These are phyloP conservation scores for Chlamydomonas reinhardtii DNA, from an alignment of 163 green algal species.

Conservation along the genomic window DNA sequence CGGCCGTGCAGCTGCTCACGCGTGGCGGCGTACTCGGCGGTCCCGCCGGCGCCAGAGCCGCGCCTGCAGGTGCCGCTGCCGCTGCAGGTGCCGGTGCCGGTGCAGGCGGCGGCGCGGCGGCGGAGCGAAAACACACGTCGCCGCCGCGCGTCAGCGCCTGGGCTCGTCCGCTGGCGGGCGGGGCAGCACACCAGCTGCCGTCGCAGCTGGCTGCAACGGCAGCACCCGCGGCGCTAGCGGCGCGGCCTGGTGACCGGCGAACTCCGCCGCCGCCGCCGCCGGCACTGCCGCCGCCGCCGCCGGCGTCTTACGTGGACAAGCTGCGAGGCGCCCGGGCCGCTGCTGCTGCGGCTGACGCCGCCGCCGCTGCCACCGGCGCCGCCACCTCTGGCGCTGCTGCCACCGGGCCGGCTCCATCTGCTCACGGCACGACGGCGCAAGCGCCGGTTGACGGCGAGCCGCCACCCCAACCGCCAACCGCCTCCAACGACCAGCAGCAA, in stretches of 20 bases:
- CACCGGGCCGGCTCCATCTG: no score
- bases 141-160: not conserved
- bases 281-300: not conserved
- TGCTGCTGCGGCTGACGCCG: not conserved
- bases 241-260: not conserved
- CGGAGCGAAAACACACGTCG: not conserved
- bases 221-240: not conserved
- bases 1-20: slow-evolving; percentile 8
- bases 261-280: not conserved
- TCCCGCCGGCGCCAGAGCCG: no score
- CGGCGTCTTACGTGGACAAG: not conserved
- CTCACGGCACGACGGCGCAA: no score
- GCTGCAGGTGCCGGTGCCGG: not conserved
- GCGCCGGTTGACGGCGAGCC: no score
- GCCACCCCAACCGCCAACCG: no score
- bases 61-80: no score
- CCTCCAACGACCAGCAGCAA: no score
- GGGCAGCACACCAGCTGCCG: not conserved
- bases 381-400: no score
- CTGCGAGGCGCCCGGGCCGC: not conserved
- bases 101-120: not conserved
- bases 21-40: not conserved
- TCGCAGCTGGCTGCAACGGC: not conserved
- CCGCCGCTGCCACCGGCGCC: slow-evolving; percentile 24
- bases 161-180: not conserved